A percentile compares a stretch with the other conserved stretches of the same genome.
phyloP scores from a whole-genome alignment of 1,139 yeast genomes.

The Pichia sp. region DNA sequence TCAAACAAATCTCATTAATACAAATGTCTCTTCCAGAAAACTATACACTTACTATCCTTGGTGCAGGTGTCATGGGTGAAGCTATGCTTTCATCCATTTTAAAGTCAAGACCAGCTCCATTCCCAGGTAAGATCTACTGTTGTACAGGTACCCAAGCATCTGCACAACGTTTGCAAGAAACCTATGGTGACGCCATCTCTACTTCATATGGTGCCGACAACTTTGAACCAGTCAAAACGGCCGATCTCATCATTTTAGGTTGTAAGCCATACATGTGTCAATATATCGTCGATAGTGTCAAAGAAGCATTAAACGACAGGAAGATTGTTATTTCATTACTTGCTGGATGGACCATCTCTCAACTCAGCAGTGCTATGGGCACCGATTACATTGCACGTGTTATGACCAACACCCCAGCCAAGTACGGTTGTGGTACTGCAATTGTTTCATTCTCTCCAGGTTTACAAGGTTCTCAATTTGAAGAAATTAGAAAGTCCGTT shows the following conservation, averaged over 20 bases:
- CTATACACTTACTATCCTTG: slow-evolving; percentile 62
- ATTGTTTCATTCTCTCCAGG: slow-evolving; percentile 66
- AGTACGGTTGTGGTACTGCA: slow-evolving; percentile 91
- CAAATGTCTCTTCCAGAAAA: slow-evolving; percentile 17
- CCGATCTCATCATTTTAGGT: slow-evolving; percentile 77
- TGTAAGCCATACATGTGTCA: slow-evolving; percentile 83
- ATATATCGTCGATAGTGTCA: slow-evolving; percentile 42
- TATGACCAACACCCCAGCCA: slow-evolving; percentile 99
- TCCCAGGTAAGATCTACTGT: slow-evolving; percentile 71
- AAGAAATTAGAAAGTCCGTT: slow-evolving; percentile 49
- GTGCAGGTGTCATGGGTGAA: slow-evolving; percentile 96
- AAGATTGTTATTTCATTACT: slow-evolving; percentile 78
- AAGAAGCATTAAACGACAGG: slow-evolving; percentile 35
- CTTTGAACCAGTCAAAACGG: slow-evolving; percentile 53
- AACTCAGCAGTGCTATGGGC: slow-evolving; percentile 50
- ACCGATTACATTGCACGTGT: slow-evolving; percentile 73
- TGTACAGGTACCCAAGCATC: slow-evolving; percentile 65
- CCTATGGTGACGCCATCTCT: slow-evolving; percentile 47
- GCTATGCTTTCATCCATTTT: slow-evolving; percentile 87
- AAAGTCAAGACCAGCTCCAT: slow-evolving; percentile 46
- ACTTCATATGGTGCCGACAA: slow-evolving; percentile 55
- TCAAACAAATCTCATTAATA: neutral
- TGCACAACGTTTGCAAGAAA: slow-evolving; percentile 42
- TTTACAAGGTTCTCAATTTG: slow-evolving; percentile 36
- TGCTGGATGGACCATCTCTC: slow-evolving; percentile 89